Evolutionary conservation across 1,284 basidiomycete genomes (phyloP).

Genomic region (Ganoderma sp.): DNA sequence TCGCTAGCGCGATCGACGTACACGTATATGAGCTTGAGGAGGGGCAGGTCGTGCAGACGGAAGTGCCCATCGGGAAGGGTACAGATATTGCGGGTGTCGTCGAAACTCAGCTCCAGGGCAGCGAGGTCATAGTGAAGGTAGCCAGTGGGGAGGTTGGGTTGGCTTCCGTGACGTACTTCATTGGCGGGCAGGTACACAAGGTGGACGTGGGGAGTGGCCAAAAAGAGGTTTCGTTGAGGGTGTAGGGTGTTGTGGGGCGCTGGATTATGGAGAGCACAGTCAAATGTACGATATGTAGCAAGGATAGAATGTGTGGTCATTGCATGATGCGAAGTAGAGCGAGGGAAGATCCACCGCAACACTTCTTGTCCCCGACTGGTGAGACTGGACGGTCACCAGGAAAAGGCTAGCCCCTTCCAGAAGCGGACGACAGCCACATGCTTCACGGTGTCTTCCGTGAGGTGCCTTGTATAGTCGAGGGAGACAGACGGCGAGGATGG

Average conservation of each 20-base stretch:
- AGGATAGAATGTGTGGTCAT: constrained; percentile 1
- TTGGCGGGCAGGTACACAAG: constrained; percentile 25
- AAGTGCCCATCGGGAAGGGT: constrained; percentile 52
- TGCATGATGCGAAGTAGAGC: background rate
- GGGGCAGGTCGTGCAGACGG: constrained; percentile 48
- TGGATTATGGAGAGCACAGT: background rate
- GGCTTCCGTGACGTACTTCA: constrained; percentile 32
- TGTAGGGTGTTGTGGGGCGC: constrained; percentile 14
- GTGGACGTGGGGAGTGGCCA: constrained; percentile 22
- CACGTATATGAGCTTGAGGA: constrained; percentile 59
- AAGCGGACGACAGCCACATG: background rate
- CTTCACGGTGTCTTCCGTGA: background rate
- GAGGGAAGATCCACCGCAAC: background rate
- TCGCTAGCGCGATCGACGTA: constrained; percentile 56
- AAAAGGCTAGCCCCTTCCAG: background rate
- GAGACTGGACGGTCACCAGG: background rate
- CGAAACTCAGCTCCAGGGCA: constrained; percentile 41
- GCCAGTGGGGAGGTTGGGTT: constrained; percentile 34
- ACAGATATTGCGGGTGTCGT: constrained; percentile 47
- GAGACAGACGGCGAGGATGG: background rate
- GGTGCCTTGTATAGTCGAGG: background rate
- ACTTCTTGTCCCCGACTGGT: no score
- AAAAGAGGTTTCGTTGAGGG: constrained; percentile 25
- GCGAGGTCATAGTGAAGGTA: constrained; percentile 40
- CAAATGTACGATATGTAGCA: constrained; percentile 4